Conservation (phyloP, 148 eudicot species). For the Rhododendron henanense region DNA sequence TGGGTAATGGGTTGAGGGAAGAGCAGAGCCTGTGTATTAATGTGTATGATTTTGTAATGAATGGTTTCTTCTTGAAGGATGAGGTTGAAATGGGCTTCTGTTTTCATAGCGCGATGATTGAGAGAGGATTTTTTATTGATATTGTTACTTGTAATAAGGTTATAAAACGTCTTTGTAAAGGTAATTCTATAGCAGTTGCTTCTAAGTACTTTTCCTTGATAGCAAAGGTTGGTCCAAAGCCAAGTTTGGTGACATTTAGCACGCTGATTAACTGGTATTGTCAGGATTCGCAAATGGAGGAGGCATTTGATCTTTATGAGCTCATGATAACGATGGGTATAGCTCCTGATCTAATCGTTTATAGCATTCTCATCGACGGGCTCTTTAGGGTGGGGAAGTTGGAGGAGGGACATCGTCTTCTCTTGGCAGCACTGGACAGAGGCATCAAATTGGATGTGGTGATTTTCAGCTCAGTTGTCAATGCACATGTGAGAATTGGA, state of each 20-base stretch:
- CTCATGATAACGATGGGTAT: constrained; percentile 40
- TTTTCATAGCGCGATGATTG: constrained; percentile 44
- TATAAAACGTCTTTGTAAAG: constrained; percentile 38
- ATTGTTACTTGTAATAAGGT: constrained; percentile 56
- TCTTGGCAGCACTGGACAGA: constrained; percentile 33
- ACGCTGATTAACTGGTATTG: constrained; percentile 52
- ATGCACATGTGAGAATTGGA: constrained; percentile 45
- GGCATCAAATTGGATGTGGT: constrained; percentile 51
- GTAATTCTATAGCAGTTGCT: constrained; percentile 28
- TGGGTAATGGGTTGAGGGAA: constrained; percentile 17
- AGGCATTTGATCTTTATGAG: constrained; percentile 42
- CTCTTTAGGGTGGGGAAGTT: constrained; percentile 38
- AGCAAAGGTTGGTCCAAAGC: constrained; percentile 50
- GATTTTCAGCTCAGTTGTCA: constrained; percentile 48
- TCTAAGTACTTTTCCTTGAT: constrained; percentile 32
- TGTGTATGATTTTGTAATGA: constrained; percentile 43
- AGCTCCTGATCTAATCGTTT: constrained; percentile 47
- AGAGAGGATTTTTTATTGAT: constrained; percentile 36
- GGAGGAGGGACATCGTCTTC: constrained; percentile 37
- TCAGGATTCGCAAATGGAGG: constrained; percentile 38
- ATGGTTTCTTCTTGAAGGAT: constrained; percentile 33
- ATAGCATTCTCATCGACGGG: constrained; percentile 56
- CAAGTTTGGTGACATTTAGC: constrained; percentile 59
- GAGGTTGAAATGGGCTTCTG: constrained; percentile 39
- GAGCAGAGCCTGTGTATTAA: constrained; percentile 26